These are phyloP conservation scores for Farysia itapuensis DNA, from an alignment of 1,284 basidiomycete species.

Conservation along the genomic window DNA sequence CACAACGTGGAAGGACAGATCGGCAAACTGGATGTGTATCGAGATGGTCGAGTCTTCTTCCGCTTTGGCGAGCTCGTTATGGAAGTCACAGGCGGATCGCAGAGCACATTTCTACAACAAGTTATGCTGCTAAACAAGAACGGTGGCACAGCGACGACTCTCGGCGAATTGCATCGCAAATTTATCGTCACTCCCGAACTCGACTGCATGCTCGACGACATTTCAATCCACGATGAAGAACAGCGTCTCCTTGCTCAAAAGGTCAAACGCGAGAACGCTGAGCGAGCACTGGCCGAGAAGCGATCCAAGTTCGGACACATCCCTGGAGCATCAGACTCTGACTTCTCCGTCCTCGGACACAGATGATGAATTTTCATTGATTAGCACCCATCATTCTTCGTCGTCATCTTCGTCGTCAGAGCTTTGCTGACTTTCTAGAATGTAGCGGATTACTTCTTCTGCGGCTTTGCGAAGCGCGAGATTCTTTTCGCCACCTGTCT, in stretches of 20 bases:
- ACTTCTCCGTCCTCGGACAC: too few species aligned
- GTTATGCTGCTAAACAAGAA: conserved; percentile 73
- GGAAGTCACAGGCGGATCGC: conserved; percentile 73
- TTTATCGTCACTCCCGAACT: conserved; percentile 85
- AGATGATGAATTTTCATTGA: too few species aligned
- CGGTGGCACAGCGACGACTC: conserved; percentile 68
- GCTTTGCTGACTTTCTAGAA: conserved; percentile 59
- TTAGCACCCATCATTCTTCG: too few species aligned
- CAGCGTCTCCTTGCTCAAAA: conserved; percentile 5
- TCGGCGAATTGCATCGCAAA: conserved; percentile 82
- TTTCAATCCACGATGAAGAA: conserved; percentile 20
- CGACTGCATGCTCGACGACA: conserved; percentile 71
- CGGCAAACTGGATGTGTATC: conserved; percentile 50
- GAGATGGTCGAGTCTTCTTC: conserved; percentile 50
- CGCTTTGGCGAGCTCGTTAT: conserved; percentile 50
- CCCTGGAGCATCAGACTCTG: too few species aligned
- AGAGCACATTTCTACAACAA: conserved; percentile 85
- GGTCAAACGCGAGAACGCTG: conserved; percentile 4
- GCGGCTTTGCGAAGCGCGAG: conserved; percentile 58
- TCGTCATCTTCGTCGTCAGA: conserved; percentile 52
- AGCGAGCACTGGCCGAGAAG: too few species aligned
- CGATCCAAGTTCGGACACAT: too few species aligned
- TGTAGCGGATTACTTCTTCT: conserved; percentile 60
- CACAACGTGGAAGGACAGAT: conserved; percentile 40
- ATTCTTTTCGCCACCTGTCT: conserved; percentile 44